A percentile compares a stretch with the other conserved stretches of the same genome.
These are phyloP conservation scores for Mycena latifolia DNA, from an alignment of 768 basidiomycete species.

Conservation along the genomic window DNA sequence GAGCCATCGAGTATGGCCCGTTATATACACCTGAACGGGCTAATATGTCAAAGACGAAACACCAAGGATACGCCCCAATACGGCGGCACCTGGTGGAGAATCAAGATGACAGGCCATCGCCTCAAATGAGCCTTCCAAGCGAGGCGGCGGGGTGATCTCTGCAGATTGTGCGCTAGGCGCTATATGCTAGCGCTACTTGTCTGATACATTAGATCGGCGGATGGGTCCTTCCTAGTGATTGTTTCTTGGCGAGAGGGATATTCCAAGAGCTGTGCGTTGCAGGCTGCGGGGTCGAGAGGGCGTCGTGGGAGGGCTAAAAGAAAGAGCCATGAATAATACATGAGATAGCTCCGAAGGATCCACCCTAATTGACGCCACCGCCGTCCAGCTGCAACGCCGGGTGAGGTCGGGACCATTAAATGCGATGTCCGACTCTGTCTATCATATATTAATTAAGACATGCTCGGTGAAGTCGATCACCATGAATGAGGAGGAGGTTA, in stretches of 20 bases:
- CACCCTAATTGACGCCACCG: not conserved
- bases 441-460: not conserved
- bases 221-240: too few species aligned
- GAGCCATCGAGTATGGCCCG: not conserved
- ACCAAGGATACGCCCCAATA: constrained; percentile 9
- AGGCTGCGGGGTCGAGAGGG: too few species aligned
- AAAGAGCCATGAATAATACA: not conserved
- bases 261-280: too few species aligned
- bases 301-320: too few species aligned
- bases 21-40: constrained; percentile 8
- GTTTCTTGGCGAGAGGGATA: too few species aligned
- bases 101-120: not conserved
- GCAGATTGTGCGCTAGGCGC: not conserved
- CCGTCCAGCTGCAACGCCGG: not conserved
- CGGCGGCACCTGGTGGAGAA: not conserved
- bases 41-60: not conserved
- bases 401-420: not conserved
- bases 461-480: too few species aligned
- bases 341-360: not conserved
- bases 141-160: not conserved
- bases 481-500: too few species aligned
- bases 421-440: not conserved
- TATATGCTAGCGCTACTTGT: not conserved
- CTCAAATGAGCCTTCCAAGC: not conserved
- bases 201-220: not conserved